phyloP scores from a whole-genome alignment of 2,329 filamentous ascomycete species.

The Thelonectria rubi region DNA sequence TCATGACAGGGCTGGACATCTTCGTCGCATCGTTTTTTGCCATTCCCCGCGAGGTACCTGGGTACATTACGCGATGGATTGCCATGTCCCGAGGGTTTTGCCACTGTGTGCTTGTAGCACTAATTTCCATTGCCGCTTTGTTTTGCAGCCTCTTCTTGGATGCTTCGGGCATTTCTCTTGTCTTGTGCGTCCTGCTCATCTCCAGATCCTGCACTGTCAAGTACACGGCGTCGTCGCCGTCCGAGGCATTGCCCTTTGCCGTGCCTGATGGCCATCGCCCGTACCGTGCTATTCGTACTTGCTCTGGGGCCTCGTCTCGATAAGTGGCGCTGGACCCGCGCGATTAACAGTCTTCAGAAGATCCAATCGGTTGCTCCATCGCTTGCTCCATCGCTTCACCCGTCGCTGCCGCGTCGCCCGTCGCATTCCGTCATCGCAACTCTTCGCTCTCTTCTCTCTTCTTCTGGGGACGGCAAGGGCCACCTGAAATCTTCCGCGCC shows the following conservation, averaged over 20 bases:
- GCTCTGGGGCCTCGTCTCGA: neutral
- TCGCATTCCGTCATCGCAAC: constrained; percentile 41
- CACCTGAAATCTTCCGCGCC: constrained; percentile 33
- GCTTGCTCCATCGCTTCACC: constrained; percentile 9
- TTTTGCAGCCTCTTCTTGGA: neutral
- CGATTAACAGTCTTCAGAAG: neutral
- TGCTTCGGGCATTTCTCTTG: neutral
- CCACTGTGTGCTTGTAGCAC: neutral
- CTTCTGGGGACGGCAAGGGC: neutral
- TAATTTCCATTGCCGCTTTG: neutral
- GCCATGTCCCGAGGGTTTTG: neutral
- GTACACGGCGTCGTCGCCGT: neutral
- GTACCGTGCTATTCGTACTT: neutral
- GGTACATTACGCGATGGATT: constrained; percentile 10
- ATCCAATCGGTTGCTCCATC: too few species aligned
- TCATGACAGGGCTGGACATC: too few species aligned
- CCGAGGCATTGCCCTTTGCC: constrained; percentile 2
- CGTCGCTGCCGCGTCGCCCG: neutral
- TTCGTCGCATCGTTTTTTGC: too few species aligned
- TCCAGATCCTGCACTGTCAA: neutral
- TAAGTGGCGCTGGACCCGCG: neutral
- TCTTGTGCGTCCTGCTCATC: neutral
- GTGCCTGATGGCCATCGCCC: too few species aligned
- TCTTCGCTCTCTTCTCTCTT: too few species aligned
- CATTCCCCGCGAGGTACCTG: too few species aligned